Conservation (phyloP, 2,329 filamentous ascomycete species). For the Neopestalotiopsis sp. region DNA sequence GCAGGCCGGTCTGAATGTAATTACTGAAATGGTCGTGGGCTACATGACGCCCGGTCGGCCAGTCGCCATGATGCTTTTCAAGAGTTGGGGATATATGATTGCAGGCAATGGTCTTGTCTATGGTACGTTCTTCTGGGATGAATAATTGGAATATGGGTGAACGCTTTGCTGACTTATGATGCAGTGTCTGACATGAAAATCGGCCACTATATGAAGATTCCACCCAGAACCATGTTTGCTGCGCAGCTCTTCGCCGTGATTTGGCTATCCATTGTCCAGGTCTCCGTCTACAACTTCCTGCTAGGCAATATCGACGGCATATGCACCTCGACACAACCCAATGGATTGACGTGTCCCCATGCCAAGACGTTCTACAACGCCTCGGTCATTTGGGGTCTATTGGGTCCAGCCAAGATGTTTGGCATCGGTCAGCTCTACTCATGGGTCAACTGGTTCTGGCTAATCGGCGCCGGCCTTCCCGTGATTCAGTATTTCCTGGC, state of each 20-base stretch:
- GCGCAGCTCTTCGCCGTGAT: slow-evolving; percentile 48
- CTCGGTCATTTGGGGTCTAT: slow-evolving; percentile 65
- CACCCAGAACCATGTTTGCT: slow-evolving; percentile 53
- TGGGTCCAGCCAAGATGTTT: slow-evolving; percentile 61
- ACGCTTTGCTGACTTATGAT: background rate
- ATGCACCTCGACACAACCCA: slow-evolving; percentile 51
- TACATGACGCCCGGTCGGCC: slow-evolving; percentile 75
- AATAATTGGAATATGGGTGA: background rate
- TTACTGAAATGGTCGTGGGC: slow-evolving; percentile 75
- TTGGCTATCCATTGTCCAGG: slow-evolving; percentile 44
- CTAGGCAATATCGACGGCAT: slow-evolving; percentile 55
- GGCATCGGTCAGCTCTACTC: slow-evolving; percentile 51
- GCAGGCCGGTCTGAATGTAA: slow-evolving; percentile 56
- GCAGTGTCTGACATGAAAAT: slow-evolving; percentile 53
- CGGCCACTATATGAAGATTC: slow-evolving; percentile 59
- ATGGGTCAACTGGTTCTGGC: slow-evolving; percentile 59
- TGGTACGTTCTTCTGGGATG: slow-evolving; percentile 18
- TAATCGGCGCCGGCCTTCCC: slow-evolving; percentile 55
- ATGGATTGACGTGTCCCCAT: slow-evolving; percentile 61
- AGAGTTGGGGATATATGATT: slow-evolving; percentile 62
- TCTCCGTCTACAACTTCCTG: slow-evolving; percentile 44
- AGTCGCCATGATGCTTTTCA: slow-evolving; percentile 79
- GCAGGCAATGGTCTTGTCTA: slow-evolving; percentile 52
- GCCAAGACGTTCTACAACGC: slow-evolving; percentile 65
- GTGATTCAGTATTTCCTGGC: slow-evolving; percentile 54